phyloP scores from a whole-genome alignment of 2,329 filamentous ascomycete species.

The Xylariales sp. region DNA sequence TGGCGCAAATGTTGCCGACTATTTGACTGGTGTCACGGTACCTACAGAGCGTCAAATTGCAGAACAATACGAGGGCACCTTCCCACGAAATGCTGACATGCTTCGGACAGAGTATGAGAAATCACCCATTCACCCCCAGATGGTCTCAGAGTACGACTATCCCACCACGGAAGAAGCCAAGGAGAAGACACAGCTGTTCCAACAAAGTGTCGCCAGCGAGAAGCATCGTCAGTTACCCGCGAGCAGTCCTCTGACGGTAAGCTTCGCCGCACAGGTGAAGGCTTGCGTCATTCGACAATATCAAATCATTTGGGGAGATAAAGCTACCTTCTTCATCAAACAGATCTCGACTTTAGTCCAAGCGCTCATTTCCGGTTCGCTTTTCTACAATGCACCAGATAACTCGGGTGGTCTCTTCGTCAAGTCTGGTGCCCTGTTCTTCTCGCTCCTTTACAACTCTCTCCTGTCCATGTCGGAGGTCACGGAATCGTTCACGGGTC shows the following conservation, averaged over 20 bases:
- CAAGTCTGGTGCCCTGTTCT: slow-evolving; percentile 61
- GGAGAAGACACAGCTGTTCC: slow-evolving; percentile 5
- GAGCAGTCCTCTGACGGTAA: slow-evolving; percentile 40
- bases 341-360: slow-evolving; percentile 53
- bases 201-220: slow-evolving; percentile 1
- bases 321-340: slow-evolving; percentile 58
- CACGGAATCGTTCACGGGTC: slow-evolving; percentile 55
- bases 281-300: slow-evolving; percentile 57
- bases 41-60: slow-evolving; percentile 63
- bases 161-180: slow-evolving; percentile 2
- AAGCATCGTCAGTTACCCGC: slow-evolving; percentile 38
- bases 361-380: slow-evolving; percentile 58
- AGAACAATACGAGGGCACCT: slow-evolving; percentile 31
- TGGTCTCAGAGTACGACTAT: slow-evolving; percentile 4
- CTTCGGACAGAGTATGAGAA: slow-evolving; percentile 47
- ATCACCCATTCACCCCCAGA: slow-evolving; percentile 26
- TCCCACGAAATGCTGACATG: slow-evolving; percentile 39
- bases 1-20: slow-evolving; percentile 62
- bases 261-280: slow-evolving; percentile 49
- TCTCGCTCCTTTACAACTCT: slow-evolving; percentile 58
- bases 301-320: slow-evolving; percentile 62
- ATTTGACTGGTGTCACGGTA: slow-evolving; percentile 60
- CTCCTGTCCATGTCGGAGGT: slow-evolving; percentile 64
- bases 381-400: slow-evolving; percentile 60
- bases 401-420: slow-evolving; percentile 58